Conservation (phyloP, 108 stramenopile genomes). For the Skeletonema menzelii region DNA sequence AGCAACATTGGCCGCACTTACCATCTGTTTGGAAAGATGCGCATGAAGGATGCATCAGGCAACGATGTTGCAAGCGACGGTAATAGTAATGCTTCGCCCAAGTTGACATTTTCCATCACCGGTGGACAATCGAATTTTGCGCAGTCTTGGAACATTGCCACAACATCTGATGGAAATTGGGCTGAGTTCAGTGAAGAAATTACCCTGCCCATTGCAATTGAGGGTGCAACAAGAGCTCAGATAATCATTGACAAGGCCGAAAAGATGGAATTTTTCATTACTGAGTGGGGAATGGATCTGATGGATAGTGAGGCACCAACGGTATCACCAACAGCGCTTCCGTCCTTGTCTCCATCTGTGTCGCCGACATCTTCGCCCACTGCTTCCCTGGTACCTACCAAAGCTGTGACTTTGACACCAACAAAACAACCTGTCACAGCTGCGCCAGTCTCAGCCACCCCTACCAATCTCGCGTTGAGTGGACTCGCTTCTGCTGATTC, state of each 20-base stretch:
- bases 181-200: not conserved
- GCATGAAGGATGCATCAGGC: conserved; percentile 8
- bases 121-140: not conserved
- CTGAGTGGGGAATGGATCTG: conserved; percentile 12
- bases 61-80: conserved; percentile 12
- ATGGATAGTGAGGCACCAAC: not conserved
- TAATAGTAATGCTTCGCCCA: not conserved
- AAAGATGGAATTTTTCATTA: conserved; percentile 8
- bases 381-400: not conserved
- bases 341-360: not conserved
- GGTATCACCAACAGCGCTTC: not conserved
- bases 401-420: not conserved
- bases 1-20: conserved; percentile 3
- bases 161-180: not conserved
- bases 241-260: conserved; percentile 7
- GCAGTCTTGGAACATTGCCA: not conserved
- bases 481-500: conserved; percentile 7
- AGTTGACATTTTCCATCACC: not conserved
- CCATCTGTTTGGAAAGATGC: conserved; percentile 15
- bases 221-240: not conserved
- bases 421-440: not conserved
- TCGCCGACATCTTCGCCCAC: not conserved
- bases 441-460: not conserved
- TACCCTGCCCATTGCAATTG: not conserved
- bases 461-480: not conserved